Percentiles rank a stretch among this genome's conserved stretches.
Evolutionary conservation across 495 filamentous ascomycete species (phyloP).

Genomic region (Viridothelium virens): DNA sequence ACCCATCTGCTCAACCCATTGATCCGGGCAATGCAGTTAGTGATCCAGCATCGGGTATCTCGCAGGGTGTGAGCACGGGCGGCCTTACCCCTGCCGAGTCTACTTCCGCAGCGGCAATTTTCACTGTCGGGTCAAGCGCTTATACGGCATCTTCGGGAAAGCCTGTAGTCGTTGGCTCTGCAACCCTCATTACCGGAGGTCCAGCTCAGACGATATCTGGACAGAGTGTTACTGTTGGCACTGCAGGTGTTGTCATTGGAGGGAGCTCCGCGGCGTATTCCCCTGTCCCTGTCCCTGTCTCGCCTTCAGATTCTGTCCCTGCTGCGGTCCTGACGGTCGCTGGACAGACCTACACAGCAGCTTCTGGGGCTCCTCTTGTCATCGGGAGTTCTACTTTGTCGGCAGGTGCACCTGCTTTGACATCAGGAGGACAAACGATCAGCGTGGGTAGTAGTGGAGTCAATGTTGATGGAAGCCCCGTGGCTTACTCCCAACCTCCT

Average conservation of each 20-base stretch:
- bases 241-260: background rate
- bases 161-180: background rate
- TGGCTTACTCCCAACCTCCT: background rate
- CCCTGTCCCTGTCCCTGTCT: background rate
- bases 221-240: background rate
- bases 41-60: background rate
- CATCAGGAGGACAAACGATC: background rate
- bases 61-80: too few relatives aligned
- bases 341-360: slow-evolving; percentile 8
- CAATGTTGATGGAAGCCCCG: slow-evolving; percentile 3
- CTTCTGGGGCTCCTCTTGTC: background rate
- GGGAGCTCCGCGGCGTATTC: background rate
- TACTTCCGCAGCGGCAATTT: background rate
- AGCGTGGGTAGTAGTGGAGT: background rate
- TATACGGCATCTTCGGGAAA: background rate
- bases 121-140: background rate
- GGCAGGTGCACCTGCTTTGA: background rate
- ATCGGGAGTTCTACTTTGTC: background rate
- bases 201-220: background rate
- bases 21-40: background rate
- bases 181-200: background rate
- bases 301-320: background rate
- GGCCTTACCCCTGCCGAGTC: background rate
- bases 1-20: background rate
- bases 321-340: slow-evolving; percentile 2